phyloP scores from a whole-genome alignment of 306 rosid species.

The Citrullus amarus region DNA sequence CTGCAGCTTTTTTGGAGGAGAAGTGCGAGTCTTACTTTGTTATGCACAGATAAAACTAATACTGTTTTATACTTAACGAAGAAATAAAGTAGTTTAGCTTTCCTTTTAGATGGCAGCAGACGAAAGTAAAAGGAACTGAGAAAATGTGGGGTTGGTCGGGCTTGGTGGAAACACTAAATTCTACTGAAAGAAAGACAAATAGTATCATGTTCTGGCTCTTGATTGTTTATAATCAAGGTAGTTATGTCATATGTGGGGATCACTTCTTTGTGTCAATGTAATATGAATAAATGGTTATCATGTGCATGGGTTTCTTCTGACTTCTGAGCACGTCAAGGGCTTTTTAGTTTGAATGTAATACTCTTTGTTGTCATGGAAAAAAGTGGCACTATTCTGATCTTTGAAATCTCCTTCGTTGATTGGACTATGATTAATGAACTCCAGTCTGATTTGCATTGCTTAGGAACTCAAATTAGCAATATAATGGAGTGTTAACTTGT shows the following conservation, averaged over 20 bases:
- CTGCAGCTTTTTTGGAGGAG: not conserved
- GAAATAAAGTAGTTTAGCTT: not conserved
- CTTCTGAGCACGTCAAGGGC: not conserved
- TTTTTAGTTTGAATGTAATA: not conserved
- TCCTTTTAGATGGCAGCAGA: not conserved
- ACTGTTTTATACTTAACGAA: not conserved
- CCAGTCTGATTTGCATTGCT: not conserved
- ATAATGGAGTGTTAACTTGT: not conserved
- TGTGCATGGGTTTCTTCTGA: not conserved
- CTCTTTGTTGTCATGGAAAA: not conserved
- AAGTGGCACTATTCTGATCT: not conserved
- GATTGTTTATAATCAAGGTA: not conserved
- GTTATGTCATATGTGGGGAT: not conserved
- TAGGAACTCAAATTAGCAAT: not conserved
- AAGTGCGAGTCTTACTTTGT: not conserved
- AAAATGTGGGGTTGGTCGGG: not conserved
- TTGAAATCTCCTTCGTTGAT: not conserved
- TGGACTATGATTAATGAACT: not conserved
- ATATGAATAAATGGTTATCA: not conserved
- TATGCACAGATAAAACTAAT: not conserved
- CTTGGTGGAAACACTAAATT: not conserved
- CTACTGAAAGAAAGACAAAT: not conserved
- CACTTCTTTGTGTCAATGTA: not conserved
- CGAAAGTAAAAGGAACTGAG: not conserved
- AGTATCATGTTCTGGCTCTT: not conserved